Evolutionary conservation across 2,329 filamentous ascomycete species (phyloP), one percentile per base, ranked within the genome.

Genomic region (Diaporthe longicolla): DNA sequence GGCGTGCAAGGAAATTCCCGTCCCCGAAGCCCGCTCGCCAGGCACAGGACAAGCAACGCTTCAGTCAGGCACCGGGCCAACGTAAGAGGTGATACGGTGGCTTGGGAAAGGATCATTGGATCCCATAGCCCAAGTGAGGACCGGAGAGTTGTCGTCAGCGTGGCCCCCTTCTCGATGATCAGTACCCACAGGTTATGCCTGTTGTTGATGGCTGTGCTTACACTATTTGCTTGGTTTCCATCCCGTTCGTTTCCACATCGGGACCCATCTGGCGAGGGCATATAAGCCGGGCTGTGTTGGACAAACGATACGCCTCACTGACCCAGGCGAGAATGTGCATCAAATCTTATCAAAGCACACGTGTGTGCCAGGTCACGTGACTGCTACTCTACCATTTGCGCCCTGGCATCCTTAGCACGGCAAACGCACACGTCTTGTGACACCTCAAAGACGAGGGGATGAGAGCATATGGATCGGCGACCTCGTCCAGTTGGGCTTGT

Each of bases 321-420:
- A 11, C 29, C 29, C n/a, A 43, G 61, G 29, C 17, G 32, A 35
- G 37, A 37, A 21, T 32, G 43, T 13, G 61, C 10, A n/a, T 65
- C 45, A 40, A 66, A 37, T 35, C 61, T 52, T 66, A 35, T 37
- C 43, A 19, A 21, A 65, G 61, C 40, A 65, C 61, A 65, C 61
- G 40, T 50, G 61, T 65, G 40, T 50, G 21, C 43, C 43, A 50
- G 61, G 43, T 50, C 45, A 35, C 29, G 61, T 66, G 61, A 66
- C 43, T 66, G 61, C 43, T 66, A 66, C 61, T 50, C 32, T 10
- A 21, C 40, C 61, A 65, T 50, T 40, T 40, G 37, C 43, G 43
- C 11, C 61, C 40, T 24, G 37, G 40, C 26, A 65, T 52, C 11
- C 15, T 43, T 10, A 29, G 15, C 37, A 43, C 58, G 21, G 21